Percentiles rank a stretch among this genome's conserved stretches.
Evolutionary conservation across 2,329 filamentous ascomycete genomes (phyloP).

Genomic region (Colletotrichum tropicale): DNA sequence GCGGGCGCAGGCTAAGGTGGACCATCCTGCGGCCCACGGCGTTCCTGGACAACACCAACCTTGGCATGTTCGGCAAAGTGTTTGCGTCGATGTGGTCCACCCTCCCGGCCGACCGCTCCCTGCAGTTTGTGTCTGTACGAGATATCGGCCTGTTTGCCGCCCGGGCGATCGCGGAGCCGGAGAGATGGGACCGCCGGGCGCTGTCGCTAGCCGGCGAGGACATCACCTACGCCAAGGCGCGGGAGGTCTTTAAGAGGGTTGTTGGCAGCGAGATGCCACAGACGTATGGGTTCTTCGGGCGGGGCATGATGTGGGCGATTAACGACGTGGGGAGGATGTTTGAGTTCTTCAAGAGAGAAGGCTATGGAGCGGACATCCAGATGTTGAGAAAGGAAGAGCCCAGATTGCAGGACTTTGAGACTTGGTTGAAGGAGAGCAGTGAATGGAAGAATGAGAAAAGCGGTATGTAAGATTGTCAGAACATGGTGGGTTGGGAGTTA

Average conservation of each 20-base stretch:
- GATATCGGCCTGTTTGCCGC: conserved; percentile 29
- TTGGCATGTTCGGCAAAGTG: conserved; percentile 28
- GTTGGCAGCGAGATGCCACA: conserved; percentile 11
- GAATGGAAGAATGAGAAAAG: conserved; percentile 22
- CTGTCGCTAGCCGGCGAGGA: conserved; percentile 21
- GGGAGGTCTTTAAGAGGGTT: conserved; percentile 9
- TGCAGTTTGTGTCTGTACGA: conserved; percentile 29
- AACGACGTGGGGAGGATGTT: conserved; percentile 21
- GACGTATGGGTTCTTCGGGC: conserved; percentile 17
- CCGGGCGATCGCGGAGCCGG: conserved; percentile 15
- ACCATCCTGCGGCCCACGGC: conserved; percentile 30
- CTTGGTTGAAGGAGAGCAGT: conserved; percentile 27
- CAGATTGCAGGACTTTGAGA: conserved; percentile 22
- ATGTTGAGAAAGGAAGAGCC: conserved; percentile 17
- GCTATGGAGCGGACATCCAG: conserved; percentile 19
- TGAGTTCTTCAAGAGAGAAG: conserved; percentile 19
- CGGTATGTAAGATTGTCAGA: not conserved
- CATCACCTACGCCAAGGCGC: conserved; percentile 14
- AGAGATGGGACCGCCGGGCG: conserved; percentile 18
- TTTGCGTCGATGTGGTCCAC: conserved; percentile 30
- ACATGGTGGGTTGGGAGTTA: not conserved
- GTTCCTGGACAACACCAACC: conserved; percentile 31
- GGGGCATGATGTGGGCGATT: conserved; percentile 21
- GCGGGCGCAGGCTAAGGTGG: conserved; percentile 17
- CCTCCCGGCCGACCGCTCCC: conserved; percentile 23